These are phyloP conservation scores for Globisporangium megalacanthum DNA, from an alignment of 352 stramenopile species.

Conservation along the genomic window DNA sequence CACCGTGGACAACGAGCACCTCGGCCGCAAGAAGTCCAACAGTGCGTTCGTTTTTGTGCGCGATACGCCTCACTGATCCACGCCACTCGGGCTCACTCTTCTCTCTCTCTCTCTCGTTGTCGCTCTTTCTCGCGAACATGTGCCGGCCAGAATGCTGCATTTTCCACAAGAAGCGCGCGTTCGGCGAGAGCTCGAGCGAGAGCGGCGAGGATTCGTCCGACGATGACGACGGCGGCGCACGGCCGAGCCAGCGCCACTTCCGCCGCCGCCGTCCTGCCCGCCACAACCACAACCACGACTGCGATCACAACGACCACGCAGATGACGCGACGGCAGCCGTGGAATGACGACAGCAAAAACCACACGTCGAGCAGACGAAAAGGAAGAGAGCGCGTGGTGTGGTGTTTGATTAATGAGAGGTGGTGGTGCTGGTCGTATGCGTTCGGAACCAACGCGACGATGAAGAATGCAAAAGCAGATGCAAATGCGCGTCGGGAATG, in stretches of 20 bases:
- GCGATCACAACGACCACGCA: slow-evolving; percentile 4
- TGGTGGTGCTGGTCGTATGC: neutral
- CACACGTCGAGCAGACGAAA: neutral
- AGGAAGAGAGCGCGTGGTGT: neutral
- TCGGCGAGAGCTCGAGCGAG: slow-evolving; percentile 90
- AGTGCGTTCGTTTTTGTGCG: slow-evolving; percentile 31
- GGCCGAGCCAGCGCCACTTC: slow-evolving; percentile 6
- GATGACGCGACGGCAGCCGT: neutral
- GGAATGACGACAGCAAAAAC: neutral
- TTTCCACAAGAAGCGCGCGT: slow-evolving; percentile 91
- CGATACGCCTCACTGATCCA: neutral
- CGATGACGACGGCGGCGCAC: slow-evolving; percentile 16
- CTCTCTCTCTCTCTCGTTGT: too few species aligned
- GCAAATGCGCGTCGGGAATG: neutral
- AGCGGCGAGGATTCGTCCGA: slow-evolving; percentile 79
- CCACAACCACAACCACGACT: slow-evolving; percentile 14
- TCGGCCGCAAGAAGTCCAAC: slow-evolving; percentile 89
- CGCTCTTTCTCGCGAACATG: too few species aligned
- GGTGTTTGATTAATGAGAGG: neutral
- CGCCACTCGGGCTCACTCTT: too few species aligned
- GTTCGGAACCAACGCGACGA: neutral
- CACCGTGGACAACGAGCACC: slow-evolving; percentile 91
- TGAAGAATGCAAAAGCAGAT: neutral
- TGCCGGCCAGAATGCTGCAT: slow-evolving; percentile 84
- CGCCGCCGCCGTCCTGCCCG: slow-evolving; percentile 2